Base-by-base conservation (phyloP, 2,329 filamentous ascomycete species). In the Colletotrichum paranaense region DNA sequence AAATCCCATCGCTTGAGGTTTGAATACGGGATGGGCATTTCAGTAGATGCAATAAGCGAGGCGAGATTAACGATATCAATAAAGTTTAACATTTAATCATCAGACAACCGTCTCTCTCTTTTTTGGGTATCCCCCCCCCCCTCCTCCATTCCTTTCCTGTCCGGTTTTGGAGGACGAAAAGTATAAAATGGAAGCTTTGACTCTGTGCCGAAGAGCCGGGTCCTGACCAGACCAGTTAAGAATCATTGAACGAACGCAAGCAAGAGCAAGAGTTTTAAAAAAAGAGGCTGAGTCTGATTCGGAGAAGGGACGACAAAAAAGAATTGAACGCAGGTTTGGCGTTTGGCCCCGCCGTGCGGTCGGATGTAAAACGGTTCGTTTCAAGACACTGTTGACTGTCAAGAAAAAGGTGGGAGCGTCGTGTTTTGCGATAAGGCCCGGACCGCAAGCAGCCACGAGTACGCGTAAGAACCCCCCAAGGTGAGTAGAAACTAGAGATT, bases 1-100 rank as follows among this genome's bases (percentile, higher is more conserved):
- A 81, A 76, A 42, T 1, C 3, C 14, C 26, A 24, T 56, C n/a
- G 24, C 26, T 56, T 22, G 49, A 6, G 4, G 14, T 35, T 8
- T 8, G 30, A 2, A 14, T n/a, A 35, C 1, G 32, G 32, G 32
- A 35, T 12, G 2, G 16, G 58, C n/a, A 16, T 14, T 14, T 28
- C 4, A 7, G 19, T 16, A n/a, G 11, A n/a, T 42, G 38, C 30
- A 55, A 52, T 62, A 56, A 38, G 16, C 8, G 38, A 24, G 38
- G 32, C 32, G 11, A 35, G 32, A 35, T 35, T 4, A 35, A 35
- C 2, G 12, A n/a, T 28, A 53, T 49, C 16, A 49, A 12, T 55
- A 64, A 38, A 63, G 7, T 24, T 30, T 59, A 64, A 69, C 58
- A 32, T 22, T 57, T 57, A 14, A 30, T 8, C 2, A 62, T n/a